These are phyloP conservation scores for Mollisia scopiformis DNA, from an alignment of 2,329 filamentous ascomycete genomes.

Conservation along the genomic window DNA sequence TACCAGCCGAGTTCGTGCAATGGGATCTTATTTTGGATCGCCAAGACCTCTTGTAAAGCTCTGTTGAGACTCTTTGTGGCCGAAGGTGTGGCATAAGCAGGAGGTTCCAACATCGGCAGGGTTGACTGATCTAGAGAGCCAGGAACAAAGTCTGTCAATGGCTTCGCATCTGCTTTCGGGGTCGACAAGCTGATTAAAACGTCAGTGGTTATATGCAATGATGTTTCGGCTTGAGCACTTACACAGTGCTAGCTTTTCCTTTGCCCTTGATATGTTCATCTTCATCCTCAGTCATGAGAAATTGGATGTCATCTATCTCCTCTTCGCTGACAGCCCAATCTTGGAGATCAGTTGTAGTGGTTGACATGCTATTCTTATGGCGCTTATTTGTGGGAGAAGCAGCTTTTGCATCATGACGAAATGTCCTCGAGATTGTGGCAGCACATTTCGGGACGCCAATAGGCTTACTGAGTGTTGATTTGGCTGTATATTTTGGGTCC, in stretches of 20 bases:
- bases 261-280: slow-evolving; percentile 7
- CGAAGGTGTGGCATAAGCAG: slow-evolving; percentile 62
- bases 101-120: slow-evolving; percentile 67
- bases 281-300: slow-evolving; percentile 43
- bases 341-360: background rate
- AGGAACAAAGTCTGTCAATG: slow-evolving; percentile 64
- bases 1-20: slow-evolving; percentile 80
- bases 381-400: slow-evolving; percentile 16
- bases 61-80: slow-evolving; percentile 66
- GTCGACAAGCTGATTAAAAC: background rate
- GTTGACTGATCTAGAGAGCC: slow-evolving; percentile 63
- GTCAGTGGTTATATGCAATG: background rate
- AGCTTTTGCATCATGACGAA: slow-evolving; percentile 16
- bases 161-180: slow-evolving; percentile 6
- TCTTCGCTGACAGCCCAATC: slow-evolving; percentile 27
- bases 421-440: slow-evolving; percentile 31
- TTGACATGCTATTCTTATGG: slow-evolving; percentile 15
- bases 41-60: slow-evolving; percentile 66
- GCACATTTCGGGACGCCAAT: slow-evolving; percentile 35
- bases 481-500: slow-evolving; percentile 30
- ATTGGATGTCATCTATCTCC: slow-evolving; percentile 39
- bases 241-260: slow-evolving; percentile 7
- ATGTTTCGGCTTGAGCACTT: background rate
- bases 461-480: slow-evolving; percentile 18
- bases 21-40: slow-evolving; percentile 63